Base-by-base conservation (phyloP, 2,329 filamentous ascomycete species). In the Ramularia collo-cygni region DNA sequence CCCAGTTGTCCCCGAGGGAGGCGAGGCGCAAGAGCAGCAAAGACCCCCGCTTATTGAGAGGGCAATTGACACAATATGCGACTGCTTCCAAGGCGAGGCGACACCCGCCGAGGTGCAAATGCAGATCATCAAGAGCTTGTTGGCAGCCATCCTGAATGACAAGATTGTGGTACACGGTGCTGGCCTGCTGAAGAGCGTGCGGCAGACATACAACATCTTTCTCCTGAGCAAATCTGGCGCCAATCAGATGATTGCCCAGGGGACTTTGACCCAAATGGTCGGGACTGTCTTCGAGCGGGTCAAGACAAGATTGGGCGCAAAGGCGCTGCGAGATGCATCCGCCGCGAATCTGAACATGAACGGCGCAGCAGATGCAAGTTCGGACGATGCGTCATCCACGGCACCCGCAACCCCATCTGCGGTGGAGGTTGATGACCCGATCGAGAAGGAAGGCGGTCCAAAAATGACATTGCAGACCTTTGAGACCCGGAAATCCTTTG, bases 121-220 rank as follows among this genome's bases (percentile, higher is more conserved):
- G 55, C 92, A 98, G 66, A 98, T 98, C 54, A 87, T 98, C 62
- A 96, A 98, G 68, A 96, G 92, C 2, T 72, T 98, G 44, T 71
- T 98, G 44, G 89, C 92, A 10, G 93, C 93, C 10, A 92, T 98
- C 10, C 71, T 98, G 50, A 96, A 96, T 60, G 92, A 98, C 69
- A 98, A 96, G 69, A 95, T 96, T 50, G 88, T 98, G 30, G 93
- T 98, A 2, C 92, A 98, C 62, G 92, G 92, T 43, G 90, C 92
- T 27, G 93, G 92, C 48, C 74, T 98, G 47, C 74, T 98, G 50
- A 98, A 98, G 69, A 90, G 92, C 39, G 88, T 98, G 50, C 84
- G 92, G 53, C 87, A 96, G 64, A 94, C 95, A 43, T 98, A 98
- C 72, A 98, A 98, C 69, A 93, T 98, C 54, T 98, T 98, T 64